Evolutionary conservation across 176 grass and related monocot genomes (phyloP).

Genomic region (Hyparrhenia diplandra): DNA sequence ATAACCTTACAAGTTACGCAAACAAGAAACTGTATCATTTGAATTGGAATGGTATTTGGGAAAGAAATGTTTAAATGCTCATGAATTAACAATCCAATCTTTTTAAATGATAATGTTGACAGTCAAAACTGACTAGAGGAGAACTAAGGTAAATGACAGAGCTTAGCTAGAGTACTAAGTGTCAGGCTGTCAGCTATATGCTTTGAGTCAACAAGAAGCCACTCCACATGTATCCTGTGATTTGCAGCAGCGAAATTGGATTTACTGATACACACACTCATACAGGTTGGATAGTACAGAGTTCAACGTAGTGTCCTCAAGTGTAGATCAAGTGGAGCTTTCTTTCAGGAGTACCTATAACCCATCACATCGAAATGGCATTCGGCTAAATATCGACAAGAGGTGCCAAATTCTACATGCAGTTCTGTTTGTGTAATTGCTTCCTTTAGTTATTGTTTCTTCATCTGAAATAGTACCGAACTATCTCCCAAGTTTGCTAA

Average conservation of each 20-base stretch:
- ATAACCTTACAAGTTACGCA: no score
- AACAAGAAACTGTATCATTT: no score
- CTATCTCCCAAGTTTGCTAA: background rate
- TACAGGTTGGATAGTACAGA: conserved; percentile 49
- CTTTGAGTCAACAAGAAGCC: background rate
- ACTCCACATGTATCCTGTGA: background rate
- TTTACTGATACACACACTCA: no score
- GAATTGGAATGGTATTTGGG: no score
- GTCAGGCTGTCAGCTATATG: background rate
- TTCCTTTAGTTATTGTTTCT: background rate
- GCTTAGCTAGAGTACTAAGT: background rate
- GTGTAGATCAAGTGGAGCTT: conserved; percentile 54
- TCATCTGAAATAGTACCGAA: background rate
- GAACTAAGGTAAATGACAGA: background rate
- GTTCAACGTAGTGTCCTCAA: conserved; percentile 40
- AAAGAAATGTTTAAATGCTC: background rate
- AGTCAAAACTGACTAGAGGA: background rate
- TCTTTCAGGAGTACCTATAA: conserved; percentile 66
- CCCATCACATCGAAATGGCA: conserved; percentile 17
- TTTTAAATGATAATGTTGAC: no score
- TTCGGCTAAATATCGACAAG: conserved; percentile 50
- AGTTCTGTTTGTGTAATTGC: background rate
- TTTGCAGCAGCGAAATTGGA: background rate
- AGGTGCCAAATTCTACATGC: conserved; percentile 14
- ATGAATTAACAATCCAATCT: no score